Base-by-base conservation (phyloP, 176 grass and related monocot genomes). In the Elaeis guineensis region DNA sequence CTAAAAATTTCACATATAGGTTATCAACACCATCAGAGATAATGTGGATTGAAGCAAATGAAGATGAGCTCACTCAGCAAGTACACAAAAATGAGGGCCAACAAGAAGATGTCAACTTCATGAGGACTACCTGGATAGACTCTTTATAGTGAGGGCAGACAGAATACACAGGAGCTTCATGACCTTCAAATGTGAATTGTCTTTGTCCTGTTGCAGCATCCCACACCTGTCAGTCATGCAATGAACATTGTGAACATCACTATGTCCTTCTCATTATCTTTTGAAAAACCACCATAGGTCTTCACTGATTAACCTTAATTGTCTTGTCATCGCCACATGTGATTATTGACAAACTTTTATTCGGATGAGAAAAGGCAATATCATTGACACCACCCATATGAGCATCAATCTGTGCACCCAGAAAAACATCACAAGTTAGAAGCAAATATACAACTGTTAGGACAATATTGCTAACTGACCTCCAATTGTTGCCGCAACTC, bases 261-360 rank as follows among this genome's bases (percentile, higher is more conserved):
- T 5, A 39, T 56, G 19, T 6, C 6, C 20, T 25, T 9, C 1
- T 44, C 9, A 51, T 20, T 50, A 52, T 26, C 9, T 18, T 19
- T 8, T 26, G 3, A 19, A 14, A 5, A 19, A 8, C 5, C 4
- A n/a, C 22, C 49, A 5, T 48, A 51, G 28, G 25, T 51, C 3
- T 4, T 44, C 20, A 21, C 1, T 3, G 29, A 35, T 28, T 68
- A 25, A 71, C 68, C 57, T 51, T 71, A 50, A 71, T 71, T 19
- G 68, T 71, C 68, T 59, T 71, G 21, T 71, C 68, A 28, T 71
- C 68, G 19, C 68, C 68, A 21, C 68, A 71, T 15, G 68, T 71
- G 50, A 71, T 71, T 15, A 71, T 59, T 28, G 55, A 71, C 22
- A 71, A n/a, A 51, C 22, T 50, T 54, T 51, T 51, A 5, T 60